These are phyloP conservation scores for Moricandia arvensis DNA, from an alignment of 345 rosid species.

Conservation along the genomic window DNA sequence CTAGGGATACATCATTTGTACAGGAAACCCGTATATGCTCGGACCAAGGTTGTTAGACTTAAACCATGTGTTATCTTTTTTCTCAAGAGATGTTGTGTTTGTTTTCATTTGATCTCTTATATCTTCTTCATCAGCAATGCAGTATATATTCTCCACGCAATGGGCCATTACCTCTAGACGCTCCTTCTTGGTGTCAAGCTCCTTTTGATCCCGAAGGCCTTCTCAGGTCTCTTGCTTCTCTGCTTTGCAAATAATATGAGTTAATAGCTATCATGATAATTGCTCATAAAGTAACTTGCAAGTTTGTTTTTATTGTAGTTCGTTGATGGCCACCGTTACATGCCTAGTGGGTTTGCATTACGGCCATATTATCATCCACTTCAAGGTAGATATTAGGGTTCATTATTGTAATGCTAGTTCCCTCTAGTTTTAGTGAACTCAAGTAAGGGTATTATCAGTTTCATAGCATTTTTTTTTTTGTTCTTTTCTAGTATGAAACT, in stretches of 20 bases:
- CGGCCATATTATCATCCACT: constrained; percentile 77
- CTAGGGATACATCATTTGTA: constrained; percentile 75
- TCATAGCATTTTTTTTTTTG: neutral
- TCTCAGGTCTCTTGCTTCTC: constrained; percentile 53
- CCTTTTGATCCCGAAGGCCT: constrained; percentile 96
- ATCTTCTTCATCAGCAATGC: constrained; percentile 53
- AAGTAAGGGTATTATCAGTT: neutral
- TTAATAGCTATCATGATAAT: neutral
- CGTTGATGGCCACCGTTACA: constrained; percentile 77
- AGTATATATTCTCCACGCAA: constrained; percentile 67
- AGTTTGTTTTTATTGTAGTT: constrained; percentile 50
- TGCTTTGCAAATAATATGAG: neutral
- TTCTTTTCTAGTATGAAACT: neutral
- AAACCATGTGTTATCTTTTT: neutral
- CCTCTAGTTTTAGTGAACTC: neutral
- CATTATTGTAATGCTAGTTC: neutral
- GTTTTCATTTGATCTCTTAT: constrained; percentile 16
- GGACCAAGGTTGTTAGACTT: constrained; percentile 49
- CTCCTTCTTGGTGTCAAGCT: constrained; percentile 95
- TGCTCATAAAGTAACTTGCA: constrained; percentile 3
- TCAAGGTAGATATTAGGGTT: constrained; percentile 59
- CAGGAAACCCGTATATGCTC: constrained; percentile 58
- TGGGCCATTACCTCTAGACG: constrained; percentile 70
- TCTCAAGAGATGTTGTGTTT: neutral
- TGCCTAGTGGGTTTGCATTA: constrained; percentile 81